Evolutionary conservation across 2,329 filamentous ascomycete genomes (phyloP), one percentile per base, ranked within the genome.

Genomic region (Diaporthe helianthi): DNA sequence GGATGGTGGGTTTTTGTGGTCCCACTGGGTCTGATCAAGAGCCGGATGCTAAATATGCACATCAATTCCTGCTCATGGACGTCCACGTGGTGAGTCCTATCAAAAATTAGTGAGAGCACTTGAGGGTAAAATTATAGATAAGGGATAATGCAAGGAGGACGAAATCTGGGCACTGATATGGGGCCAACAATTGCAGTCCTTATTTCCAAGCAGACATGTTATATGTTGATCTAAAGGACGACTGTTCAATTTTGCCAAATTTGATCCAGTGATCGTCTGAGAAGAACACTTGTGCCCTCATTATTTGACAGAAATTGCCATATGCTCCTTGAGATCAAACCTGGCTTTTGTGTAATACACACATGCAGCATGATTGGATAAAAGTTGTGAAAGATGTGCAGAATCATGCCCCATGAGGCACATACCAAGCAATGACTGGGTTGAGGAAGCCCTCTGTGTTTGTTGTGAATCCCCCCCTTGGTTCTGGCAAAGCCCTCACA

Each of bases 11-110:
- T 5, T 76, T 71, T n/a, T 73, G 73, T 38, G 36, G 46, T 86
- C 73, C 83, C 83, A 65, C 86, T 86, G 88, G 12, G 87, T 78
- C 71, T 87, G 85, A 2, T 85, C 85, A 0, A 87, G 1, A 88
- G 79, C 2, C 84, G 85, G 10, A 84, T 79, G 68, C 87, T 85
- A 0, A 83, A 78, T 3, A 79, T 83, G 73, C 85, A 88, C 84
- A 87, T 88, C 15, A 88, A 76, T 65, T 87, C 83, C 73, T 88
- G 85, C 19, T 85, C 81, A 60, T 88, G 70, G 19, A 85, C 84
- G 69, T 88, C 86, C 9, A 88, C 76, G 70, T 86, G 88, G 70
- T 88, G 85, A 33, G 31, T 3, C 84, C 83, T 84, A 86, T 1
- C 17, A 44, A 8, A 12, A 6, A 15, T 69, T 29, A 66, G 67